Evolutionary conservation across 768 basidiomycete species (phyloP), one percentile per base, ranked within the genome.

Genomic region (Suillus occidentalis): DNA sequence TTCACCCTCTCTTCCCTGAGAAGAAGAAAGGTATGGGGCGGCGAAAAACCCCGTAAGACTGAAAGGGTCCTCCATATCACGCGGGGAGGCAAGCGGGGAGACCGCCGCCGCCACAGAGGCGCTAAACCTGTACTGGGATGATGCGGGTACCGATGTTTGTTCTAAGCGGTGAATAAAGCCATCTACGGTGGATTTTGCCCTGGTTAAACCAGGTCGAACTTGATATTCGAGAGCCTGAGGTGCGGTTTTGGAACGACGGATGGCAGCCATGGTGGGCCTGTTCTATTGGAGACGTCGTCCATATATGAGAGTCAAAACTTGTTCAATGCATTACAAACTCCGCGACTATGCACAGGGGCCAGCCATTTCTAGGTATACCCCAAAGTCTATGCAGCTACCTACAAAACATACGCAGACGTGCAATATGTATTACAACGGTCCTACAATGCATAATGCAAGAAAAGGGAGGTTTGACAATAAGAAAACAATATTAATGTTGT

Each of bases 11-110:
- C 37, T 63, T 69, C 62, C 25, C 47, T 45, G 71, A 60, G 43
- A 61, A 50, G 43, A 61, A 50, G 61, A 70, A 28, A 70, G 63
- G 49, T 67, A 67, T 12, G 80, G 68, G 5, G 69, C 66, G 6
- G 85, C 84, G 71, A 84, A 85, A 75, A 85, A 85, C 10, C 79
- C 79, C 39, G 73, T 71, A 63, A 86, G 75, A 70, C 73, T 82
- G 75, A 85, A 85, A 4, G 83, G 82, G 66, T 85, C 84, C 62
- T 78, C 79, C 49, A 71, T 68, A 60, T 76, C 76, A 39, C 70
- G 68, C 39, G 71, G 73, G 25, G 67, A 68, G n/a, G 67, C 43
- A 70, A 62, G 68, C 50, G 68, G 67, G 13, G 67, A 61, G 22
- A 18, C 60, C 20, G 43, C 39, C 20, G 49, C 31, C 52, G 40